Evolutionary conservation across 441 rosid genomes (phyloP), one percentile per base, ranked within the genome.

Genomic region (Corymbia citriodora): DNA sequence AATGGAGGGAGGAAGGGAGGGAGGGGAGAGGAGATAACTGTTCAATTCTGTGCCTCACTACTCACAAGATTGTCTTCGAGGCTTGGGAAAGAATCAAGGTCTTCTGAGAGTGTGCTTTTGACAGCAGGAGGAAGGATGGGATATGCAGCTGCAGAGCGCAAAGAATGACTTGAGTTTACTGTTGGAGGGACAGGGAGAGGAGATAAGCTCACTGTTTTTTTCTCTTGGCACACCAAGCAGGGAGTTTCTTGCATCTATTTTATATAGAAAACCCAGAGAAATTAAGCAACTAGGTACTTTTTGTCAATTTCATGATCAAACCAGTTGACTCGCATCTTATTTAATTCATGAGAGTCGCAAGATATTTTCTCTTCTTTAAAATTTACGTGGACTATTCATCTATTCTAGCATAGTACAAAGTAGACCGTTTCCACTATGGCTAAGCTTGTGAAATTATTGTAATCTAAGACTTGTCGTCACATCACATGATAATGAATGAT

Each of bases 341-440:
- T 70, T 33, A 4, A 33, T 70, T 70, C 10, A 18, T 33, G 10
- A 33, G 9, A 18, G 8, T 16, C 0, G 0, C 9, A 33, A 70
- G 18, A 5, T 1, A 9, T 18, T 70, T 33, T n/a, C 21, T 10
- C 0, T 1, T 33, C 0, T 18, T 70, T 33, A 68, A 65, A 68
- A n/a, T 4, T 68, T 8, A 6, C 0, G 10, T 0, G 0, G 21
- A 0, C 3, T 21, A 68, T 31, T 68, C 0, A 31, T 31, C 33
- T 9, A 68, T 31, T 68, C 40, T 16, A 68, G 16, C 21, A 8
- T 68, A 8, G 0, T 68, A 0, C 25, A 31, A 31, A 68, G 45
- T 16, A 0, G 21, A 31, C 19, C 18, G 19, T 70, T 68, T 33
- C 7, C 18, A 36, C 18, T 5, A 0, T 36, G 27, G 82, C 15